Evolutionary conservation across 345 rosid genomes (phyloP).

Genomic region (Gossypioides kirkii): DNA sequence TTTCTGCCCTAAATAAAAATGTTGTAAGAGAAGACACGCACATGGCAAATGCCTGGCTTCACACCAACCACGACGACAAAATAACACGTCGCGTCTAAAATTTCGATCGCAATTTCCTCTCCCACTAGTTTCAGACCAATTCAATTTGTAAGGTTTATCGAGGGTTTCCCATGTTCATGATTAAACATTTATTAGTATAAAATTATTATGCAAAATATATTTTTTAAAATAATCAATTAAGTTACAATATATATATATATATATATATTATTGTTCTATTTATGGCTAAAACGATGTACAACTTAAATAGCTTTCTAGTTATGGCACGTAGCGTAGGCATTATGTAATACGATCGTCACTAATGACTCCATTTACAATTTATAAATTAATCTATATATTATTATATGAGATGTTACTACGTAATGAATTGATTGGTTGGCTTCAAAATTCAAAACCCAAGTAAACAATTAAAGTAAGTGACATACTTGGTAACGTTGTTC

Average conservation of each 20-base stretch:
- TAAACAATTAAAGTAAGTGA: neutral
- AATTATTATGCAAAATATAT: too few relatives aligned
- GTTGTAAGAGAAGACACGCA: neutral
- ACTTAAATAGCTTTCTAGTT: neutral
- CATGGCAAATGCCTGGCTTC: neutral
- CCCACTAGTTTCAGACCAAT: neutral
- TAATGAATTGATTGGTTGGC: neutral
- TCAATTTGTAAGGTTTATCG: neutral
- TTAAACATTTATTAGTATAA: neutral
- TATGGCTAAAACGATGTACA: neutral
- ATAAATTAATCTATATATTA: too few relatives aligned
- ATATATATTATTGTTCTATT: neutral
- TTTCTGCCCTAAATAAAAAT: neutral
- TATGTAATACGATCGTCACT: neutral
- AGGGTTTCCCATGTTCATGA: neutral
- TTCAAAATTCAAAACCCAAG: neutral
- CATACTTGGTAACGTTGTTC: neutral
- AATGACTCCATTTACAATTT: neutral
- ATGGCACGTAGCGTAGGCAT: neutral
- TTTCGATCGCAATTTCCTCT: neutral
- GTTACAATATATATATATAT: too few relatives aligned
- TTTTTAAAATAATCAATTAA: too few relatives aligned
- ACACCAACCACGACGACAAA: neutral
- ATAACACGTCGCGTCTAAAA: constrained; percentile 4
- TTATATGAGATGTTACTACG: neutral